A percentile compares a stretch with the other conserved stretches of the same genome.
phyloP scores from a whole-genome alignment of 179 eudicot species.

The Vitellaria paradoxa region DNA sequence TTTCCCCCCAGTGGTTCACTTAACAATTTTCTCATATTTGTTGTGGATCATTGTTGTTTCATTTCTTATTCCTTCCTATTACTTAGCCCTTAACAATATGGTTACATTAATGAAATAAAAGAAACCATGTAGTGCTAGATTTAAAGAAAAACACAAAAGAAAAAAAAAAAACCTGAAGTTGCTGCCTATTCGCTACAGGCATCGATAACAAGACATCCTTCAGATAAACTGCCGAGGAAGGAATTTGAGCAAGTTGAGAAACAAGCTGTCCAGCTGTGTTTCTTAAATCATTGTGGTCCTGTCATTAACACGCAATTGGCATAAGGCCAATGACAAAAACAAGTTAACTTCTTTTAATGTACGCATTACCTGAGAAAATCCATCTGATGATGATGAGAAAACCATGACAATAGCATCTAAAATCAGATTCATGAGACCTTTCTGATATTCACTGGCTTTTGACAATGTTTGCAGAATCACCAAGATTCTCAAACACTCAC shows the following conservation, averaged over 20 bases:
- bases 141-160: no score
- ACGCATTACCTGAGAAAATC: slow-evolving; percentile 51
- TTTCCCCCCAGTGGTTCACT: no score
- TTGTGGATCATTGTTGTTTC: no score
- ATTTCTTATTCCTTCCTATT: no score
- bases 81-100: no score
- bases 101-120: no score
- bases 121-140: no score
- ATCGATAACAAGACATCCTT: slow-evolving; percentile 72
- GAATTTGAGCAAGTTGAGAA: slow-evolving; percentile 87
- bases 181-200: slow-evolving; percentile 71
- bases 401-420: slow-evolving; percentile 81
- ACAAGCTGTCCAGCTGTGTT: slow-evolving; percentile 66
- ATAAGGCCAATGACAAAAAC: slow-evolving; percentile 4
- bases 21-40: no score
- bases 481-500: slow-evolving; percentile 82
- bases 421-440: slow-evolving; percentile 63
- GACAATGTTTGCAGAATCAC: slow-evolving; percentile 83
- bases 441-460: slow-evolving; percentile 60
- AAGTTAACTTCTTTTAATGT: slow-evolving; percentile 4
- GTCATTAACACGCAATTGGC: slow-evolving; percentile 18
- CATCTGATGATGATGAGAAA: slow-evolving; percentile 53
- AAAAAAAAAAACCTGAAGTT: slow-evolving; percentile 73
- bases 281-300: slow-evolving; percentile 72
- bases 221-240: slow-evolving; percentile 62